Conservation (phyloP, 2,329 filamentous ascomycete genomes). For the Aspergillus hortae region DNA sequence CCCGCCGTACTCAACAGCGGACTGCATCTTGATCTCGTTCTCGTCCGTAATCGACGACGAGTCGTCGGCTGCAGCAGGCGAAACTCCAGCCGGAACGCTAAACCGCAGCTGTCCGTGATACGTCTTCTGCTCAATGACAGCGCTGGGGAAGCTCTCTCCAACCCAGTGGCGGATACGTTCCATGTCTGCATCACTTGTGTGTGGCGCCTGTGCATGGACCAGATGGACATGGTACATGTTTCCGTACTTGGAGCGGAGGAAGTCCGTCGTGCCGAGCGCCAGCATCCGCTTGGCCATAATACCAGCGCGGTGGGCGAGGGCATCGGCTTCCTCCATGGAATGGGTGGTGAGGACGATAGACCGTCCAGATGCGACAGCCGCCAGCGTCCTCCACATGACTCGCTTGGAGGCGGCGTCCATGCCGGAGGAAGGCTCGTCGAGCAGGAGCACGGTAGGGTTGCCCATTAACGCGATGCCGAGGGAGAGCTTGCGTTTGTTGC, state of each 20-base stretch:
- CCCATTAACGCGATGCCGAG: constrained; percentile 90
- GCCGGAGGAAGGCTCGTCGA: constrained; percentile 85
- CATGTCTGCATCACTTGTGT: constrained; percentile 68
- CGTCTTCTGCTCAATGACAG: constrained; percentile 66
- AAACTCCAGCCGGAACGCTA: constrained; percentile 57
- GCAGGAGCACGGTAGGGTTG: constrained; percentile 78
- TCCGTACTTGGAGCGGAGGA: constrained; percentile 71
- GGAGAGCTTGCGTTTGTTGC: constrained; percentile 89
- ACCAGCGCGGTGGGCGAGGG: constrained; percentile 75
- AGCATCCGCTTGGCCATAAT: constrained; percentile 86
- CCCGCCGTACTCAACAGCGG: background rate
- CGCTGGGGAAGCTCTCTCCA: constrained; percentile 55
- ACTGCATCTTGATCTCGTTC: background rate
- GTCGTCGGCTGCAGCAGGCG: background rate
- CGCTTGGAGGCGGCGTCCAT: constrained; percentile 89
- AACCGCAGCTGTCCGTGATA: constrained; percentile 90
- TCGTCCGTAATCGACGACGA: background rate
- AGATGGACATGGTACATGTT: constrained; percentile 78
- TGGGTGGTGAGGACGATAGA: constrained; percentile 87
- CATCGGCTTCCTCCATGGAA: constrained; percentile 92
- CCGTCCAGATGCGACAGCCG: constrained; percentile 69
- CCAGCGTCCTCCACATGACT: constrained; percentile 86
- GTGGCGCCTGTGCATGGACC: constrained; percentile 70
- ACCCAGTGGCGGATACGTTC: constrained; percentile 65
- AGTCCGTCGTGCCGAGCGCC: constrained; percentile 71